phyloP scores from a whole-genome alignment of 352 stramenopile species.

The Globisporangium sylvaticum region DNA sequence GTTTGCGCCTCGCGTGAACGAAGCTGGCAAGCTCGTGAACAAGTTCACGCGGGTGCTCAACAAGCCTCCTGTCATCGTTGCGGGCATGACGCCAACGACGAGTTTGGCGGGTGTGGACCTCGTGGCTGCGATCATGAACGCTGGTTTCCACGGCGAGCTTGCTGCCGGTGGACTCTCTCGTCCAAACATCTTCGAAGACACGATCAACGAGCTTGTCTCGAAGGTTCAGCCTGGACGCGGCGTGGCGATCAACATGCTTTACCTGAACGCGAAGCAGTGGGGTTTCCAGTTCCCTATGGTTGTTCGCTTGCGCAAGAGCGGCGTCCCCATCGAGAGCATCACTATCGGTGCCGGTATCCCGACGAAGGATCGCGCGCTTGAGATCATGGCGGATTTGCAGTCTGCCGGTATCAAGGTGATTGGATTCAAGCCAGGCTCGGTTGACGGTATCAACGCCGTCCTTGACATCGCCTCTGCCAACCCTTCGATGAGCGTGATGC shows the following conservation, averaged over 20 bases:
- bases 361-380: constrained; percentile 69
- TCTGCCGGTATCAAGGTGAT: constrained; percentile 70
- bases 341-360: constrained; percentile 85
- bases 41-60: constrained; percentile 72
- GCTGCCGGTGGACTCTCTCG: constrained; percentile 67
- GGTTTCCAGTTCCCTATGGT: constrained; percentile 89
- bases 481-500: constrained; percentile 71
- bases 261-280: constrained; percentile 87
- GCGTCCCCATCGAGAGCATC: constrained; percentile 84
- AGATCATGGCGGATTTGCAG: constrained; percentile 73
- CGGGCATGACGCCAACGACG: constrained; percentile 84
- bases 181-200: constrained; percentile 66
- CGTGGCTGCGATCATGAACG: constrained; percentile 77
- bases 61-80: constrained; percentile 76
- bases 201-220: constrained; percentile 56
- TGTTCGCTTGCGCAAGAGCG: constrained; percentile 70
- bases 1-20: constrained; percentile 45
- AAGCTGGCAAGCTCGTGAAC: constrained; percentile 55
- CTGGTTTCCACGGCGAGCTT: constrained; percentile 77
- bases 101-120: constrained; percentile 78
- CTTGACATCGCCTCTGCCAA: constrained; percentile 64
- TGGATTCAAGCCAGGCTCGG: constrained; percentile 83
- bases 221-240: constrained; percentile 73
- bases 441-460: constrained; percentile 71
- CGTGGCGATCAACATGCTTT: constrained; percentile 88